Evolutionary conservation across 108 stramenopile species (phyloP), one percentile per base, ranked within the genome.

Genomic region (Pseudonitzschia delicatissima): DNA sequence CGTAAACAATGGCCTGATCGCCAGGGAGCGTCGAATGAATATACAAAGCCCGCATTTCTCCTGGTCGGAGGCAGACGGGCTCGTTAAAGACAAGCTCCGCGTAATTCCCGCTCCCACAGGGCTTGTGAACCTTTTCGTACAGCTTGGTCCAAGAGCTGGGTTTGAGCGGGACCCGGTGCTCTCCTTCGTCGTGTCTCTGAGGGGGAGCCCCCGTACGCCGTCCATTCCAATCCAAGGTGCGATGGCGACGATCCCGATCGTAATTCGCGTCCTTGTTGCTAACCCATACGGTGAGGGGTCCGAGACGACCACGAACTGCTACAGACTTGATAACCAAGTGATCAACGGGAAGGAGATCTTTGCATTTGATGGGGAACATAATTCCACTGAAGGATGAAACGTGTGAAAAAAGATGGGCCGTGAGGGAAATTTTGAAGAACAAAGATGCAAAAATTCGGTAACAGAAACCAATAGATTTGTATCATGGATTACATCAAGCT

Each of bases 1-100:
- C 92, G 64, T 94, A 94, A 6, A 94, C 89, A 50, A 94, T 87
- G 2, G 87, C 92, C 59, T 87, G 72, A 74, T 91, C 90, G 13
- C 86, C 85, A 8, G 76, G 76, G 0, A 76, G 72, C 11, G 84
- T 85, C 5, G 88, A 90, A 66, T 94, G 93, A 45, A 94, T 78
- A 69, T 94, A 94, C 11, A 94, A 52, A 11, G 78, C 87, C 29
- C 78, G 72, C 5, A 86, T 76, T 62, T 89, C 73, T 27, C 88
- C 88, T 5, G 93, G 93, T 52, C 70, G 71, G 17, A 94, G 51
- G 45, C 80, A 35, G 50, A 94, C 77, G 31, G 93, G 93, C 18
- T 77, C 72, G 21, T 81, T 69, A 5, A 93, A 65, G 45, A 81
- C 80, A n/a, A 93, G 77, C 29, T 75, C 64, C 44, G 68, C 57